Evolutionary conservation across 345 rosid species (phyloP), one percentile per base, ranked within the genome.

Genomic region (Geranium brycei): DNA sequence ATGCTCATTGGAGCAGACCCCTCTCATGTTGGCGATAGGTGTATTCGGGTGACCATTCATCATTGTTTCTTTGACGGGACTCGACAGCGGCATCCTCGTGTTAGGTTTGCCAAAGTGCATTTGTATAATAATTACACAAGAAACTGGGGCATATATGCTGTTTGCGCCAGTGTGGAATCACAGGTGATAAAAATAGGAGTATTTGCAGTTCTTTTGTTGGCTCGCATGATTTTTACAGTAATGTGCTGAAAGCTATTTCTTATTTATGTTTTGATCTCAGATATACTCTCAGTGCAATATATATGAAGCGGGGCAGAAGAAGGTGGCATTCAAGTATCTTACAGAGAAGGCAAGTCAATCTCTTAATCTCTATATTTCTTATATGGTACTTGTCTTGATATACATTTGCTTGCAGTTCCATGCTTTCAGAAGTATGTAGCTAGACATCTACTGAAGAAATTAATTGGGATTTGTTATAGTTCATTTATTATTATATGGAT

Each of bases 21-120:
- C 19, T 76, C 95, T 58, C 85, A 91, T 28, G 61, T 79, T 51
- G 78, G 77, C 62, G 97, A 93, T 69, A 81, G 97, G 72, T 87
- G 92, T 70, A 88, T 91, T 16, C 74, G 87, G 65, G 88, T 91
- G 64, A 91, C 96, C 41, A 95, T 91, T 70, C 99, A 95, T 71
- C 99, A 88, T 76, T 95, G 97, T 65, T 93, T 93, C 70, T 93
- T 93, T 3, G 86, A 88, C 64, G 91, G 89, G 38, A 93, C 97
- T 47, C 75, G 88, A 19, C 97, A 90, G 70, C 79, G 91, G 31
- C 99, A 90, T 60, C 99, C 99, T 72, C 99, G 95, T 30, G 91
- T 91, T 73, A 83, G 97, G 71, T 93, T 75, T 58, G 99, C 77
- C 0, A 90, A 84, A 79, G 84, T 93, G 41, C 96, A 90, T 85